Conservation (phyloP, 352 stramenopile genomes). For the Globisporangium cystogenes region DNA sequence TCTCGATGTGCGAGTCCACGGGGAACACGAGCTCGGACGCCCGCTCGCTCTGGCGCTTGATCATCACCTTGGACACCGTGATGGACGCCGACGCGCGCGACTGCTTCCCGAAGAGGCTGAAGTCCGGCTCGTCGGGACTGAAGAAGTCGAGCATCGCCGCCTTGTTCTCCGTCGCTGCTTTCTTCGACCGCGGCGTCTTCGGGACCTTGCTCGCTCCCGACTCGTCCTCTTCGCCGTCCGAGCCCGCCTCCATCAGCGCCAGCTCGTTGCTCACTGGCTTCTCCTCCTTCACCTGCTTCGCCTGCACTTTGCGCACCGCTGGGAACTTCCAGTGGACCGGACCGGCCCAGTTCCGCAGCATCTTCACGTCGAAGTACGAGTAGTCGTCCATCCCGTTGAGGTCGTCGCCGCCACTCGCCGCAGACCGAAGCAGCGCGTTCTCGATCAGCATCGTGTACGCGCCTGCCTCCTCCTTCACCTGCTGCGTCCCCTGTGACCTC, state of each 20-base stretch:
- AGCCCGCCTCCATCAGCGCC: conserved; percentile 13
- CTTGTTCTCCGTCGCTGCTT: conserved; percentile 32
- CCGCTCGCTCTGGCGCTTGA: conserved; percentile 48
- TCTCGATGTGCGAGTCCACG: conserved; percentile 69
- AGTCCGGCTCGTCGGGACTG: conserved; percentile 30
- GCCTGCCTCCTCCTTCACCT: conserved; percentile 31
- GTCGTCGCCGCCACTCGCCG: conserved; percentile 35
- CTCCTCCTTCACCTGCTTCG: conserved; percentile 22
- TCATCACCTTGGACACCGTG: conserved; percentile 39
- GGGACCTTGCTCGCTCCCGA: conserved; percentile 22
- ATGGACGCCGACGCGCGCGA: conserved; percentile 29
- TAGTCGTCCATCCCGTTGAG: conserved; percentile 53
- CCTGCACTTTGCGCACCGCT: conserved; percentile 40
- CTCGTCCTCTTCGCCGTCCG: conserved; percentile 26
- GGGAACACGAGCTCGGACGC: conserved; percentile 64
- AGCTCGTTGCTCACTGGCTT: conserved; percentile 22
- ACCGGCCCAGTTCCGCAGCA: conserved; percentile 78
- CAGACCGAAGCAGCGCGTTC: conserved; percentile 60
- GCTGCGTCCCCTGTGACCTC: conserved; percentile 27
- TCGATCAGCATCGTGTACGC: conserved; percentile 71
- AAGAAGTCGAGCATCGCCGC: conserved; percentile 53
- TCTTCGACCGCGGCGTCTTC: conserved; percentile 11
- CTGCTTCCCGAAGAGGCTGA: conserved; percentile 36
- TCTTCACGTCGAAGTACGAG: conserved; percentile 80
- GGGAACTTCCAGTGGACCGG: conserved; percentile 74